A percentile compares a stretch with the other conserved stretches of the same genome.
phyloP scores from a whole-genome alignment of 2,329 filamentous ascomycete species.

The Mycogone perniciosa region DNA sequence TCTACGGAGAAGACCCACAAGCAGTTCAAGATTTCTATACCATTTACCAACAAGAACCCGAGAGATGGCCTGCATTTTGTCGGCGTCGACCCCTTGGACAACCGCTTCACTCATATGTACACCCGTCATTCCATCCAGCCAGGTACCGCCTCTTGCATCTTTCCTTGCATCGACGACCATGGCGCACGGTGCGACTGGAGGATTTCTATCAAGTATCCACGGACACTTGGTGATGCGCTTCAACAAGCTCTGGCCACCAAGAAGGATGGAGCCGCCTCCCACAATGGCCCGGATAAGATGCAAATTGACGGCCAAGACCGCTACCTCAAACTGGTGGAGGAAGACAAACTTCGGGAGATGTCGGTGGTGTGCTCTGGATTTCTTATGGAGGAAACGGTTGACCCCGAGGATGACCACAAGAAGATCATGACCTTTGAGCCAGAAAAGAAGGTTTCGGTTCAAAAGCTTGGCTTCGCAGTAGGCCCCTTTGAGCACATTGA shows the following conservation, averaged over 20 bases:
- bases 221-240: constrained; percentile 75
- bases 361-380: constrained; percentile 87
- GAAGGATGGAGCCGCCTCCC: constrained; percentile 23
- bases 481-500: constrained; percentile 94
- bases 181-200: constrained; percentile 80
- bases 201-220: constrained; percentile 77
- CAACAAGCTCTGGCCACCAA: constrained; percentile 41
- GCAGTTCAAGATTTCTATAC: constrained; percentile 54
- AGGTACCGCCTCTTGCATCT: constrained; percentile 76
- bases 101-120: constrained; percentile 84
- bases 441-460: constrained; percentile 67
- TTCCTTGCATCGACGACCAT: constrained; percentile 87
- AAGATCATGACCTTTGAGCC: constrained; percentile 85
- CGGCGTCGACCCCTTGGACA: constrained; percentile 71
- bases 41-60: constrained; percentile 69
- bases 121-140: constrained; percentile 74
- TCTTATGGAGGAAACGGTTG: constrained; percentile 72
- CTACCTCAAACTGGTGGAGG: constrained; percentile 51
- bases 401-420: constrained; percentile 69
- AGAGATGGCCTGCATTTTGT: constrained; percentile 90
- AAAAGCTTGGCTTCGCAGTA: constrained; percentile 88
- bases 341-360: constrained; percentile 85
- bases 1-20: constrained; percentile 33
- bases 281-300: constrained; percentile 30
- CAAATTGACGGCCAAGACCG: constrained; percentile 38